These are phyloP conservation scores for Lagenidium giganteum DNA, from an alignment of 352 stramenopile species.

Conservation along the genomic window DNA sequence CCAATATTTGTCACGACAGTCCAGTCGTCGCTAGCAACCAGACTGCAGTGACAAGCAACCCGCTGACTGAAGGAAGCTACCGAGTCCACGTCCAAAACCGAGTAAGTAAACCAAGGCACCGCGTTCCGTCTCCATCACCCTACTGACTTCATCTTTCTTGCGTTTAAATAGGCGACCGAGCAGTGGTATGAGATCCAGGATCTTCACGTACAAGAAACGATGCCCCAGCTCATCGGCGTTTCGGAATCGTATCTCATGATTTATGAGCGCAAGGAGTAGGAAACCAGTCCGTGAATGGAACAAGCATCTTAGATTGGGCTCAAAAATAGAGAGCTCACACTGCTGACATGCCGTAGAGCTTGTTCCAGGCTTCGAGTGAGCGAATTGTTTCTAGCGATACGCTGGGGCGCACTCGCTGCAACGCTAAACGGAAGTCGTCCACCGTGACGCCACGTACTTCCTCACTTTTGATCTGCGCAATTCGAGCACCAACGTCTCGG, in stretches of 20 bases:
- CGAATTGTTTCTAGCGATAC: conserved; percentile 57
- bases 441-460: conserved; percentile 58
- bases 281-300: no score
- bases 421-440: conserved; percentile 49
- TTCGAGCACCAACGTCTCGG: conserved; percentile 57
- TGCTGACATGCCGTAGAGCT: conserved; percentile 60
- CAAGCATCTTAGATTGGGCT: no score
- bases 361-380: conserved; percentile 59
- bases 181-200: conserved; percentile 99
- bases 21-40: conserved; percentile 91
- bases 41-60: conserved; percentile 83
- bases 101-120: conserved; percentile 22
- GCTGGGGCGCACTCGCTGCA: conserved; percentile 61
- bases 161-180: conserved; percentile 67
- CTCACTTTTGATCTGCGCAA: conserved; percentile 50
- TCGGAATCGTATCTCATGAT: conserved; percentile 93
- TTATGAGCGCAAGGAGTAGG: conserved; percentile 83
- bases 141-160: conserved; percentile 1
- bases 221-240: conserved; percentile 97
- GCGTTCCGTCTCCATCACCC: background rate
- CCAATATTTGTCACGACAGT: conserved; percentile 97
- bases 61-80: conserved; percentile 95
- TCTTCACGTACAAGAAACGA: conserved; percentile 96
- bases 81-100: conserved; percentile 94
- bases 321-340: conserved; percentile 32